phyloP scores from a whole-genome alignment of 305 asterid genomes.

The Solanum hybrid region DNA sequence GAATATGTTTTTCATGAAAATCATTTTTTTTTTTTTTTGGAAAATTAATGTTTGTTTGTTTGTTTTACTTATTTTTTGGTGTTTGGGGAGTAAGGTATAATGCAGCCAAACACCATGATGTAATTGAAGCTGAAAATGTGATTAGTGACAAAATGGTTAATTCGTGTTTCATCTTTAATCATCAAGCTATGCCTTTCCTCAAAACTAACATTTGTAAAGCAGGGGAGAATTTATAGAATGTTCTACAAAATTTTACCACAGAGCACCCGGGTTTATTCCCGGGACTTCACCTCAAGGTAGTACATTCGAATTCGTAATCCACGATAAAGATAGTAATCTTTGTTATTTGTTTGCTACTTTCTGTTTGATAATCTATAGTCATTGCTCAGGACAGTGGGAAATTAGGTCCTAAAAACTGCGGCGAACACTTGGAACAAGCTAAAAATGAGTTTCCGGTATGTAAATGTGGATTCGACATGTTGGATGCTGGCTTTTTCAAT shows the following conservation, averaged over 20 bases:
- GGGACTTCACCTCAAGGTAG: conserved; percentile 43
- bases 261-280: conserved; percentile 36
- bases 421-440: conserved; percentile 30
- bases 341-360: background rate
- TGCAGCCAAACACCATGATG: background rate
- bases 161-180: background rate
- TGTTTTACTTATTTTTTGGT: background rate
- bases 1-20: background rate
- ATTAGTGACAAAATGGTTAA: background rate
- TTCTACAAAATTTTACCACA: conserved; percentile 32
- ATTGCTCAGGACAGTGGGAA: conserved; percentile 53
- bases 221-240: conserved; percentile 32
- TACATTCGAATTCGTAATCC: background rate
- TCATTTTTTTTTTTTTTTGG: background rate
- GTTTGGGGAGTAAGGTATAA: background rate
- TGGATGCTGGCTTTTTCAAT: conserved; percentile 65
- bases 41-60: background rate
- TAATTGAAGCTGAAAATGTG: background rate
- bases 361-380: conserved; percentile 12
- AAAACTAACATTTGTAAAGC: conserved; percentile 17
- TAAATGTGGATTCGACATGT: conserved; percentile 31
- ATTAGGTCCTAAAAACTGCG: conserved; percentile 19
- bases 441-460: conserved; percentile 21
- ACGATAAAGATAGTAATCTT: background rate
- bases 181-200: background rate